Conservation (phyloP, 2,329 filamentous ascomycete species). For the Ceratocystis lukuohia region DNA sequence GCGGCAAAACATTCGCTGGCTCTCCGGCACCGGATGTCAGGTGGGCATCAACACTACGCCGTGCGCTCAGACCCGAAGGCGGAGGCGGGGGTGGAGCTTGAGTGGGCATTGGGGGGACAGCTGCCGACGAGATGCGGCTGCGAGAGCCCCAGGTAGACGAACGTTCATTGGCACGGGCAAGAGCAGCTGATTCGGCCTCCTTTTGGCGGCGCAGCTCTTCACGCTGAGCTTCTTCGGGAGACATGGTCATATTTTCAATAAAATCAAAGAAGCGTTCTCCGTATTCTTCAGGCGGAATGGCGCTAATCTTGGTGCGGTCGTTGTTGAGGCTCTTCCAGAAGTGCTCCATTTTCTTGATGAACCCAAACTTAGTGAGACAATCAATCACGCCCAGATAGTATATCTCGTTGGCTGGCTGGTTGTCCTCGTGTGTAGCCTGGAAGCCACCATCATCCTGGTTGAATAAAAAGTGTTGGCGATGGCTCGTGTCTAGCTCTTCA, state of each 20-base stretch:
- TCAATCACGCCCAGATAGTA: conserved; percentile 99
- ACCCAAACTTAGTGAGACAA: conserved; percentile 93
- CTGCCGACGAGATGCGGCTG: conserved; percentile 23
- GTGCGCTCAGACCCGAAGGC: conserved; percentile 27
- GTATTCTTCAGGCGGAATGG: conserved; percentile 78
- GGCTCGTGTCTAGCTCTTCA: conserved; percentile 66
- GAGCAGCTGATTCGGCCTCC: conserved; percentile 33
- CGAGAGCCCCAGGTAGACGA: conserved; percentile 29
- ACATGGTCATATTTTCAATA: conserved; percentile 81
- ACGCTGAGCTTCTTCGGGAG: conserved; percentile 54
- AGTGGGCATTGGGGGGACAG: conserved; percentile 34
- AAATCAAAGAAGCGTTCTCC: conserved; percentile 91
- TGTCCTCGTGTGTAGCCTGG: conserved; percentile 81
- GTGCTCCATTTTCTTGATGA: conserved; percentile 88
- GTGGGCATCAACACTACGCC: conserved; percentile 29
- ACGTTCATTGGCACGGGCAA: conserved; percentile 25
- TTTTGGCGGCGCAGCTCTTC: conserved; percentile 37
- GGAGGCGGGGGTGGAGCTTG: conserved; percentile 35
- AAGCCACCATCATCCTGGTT: conserved; percentile 92
- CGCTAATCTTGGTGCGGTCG: conserved; percentile 78
- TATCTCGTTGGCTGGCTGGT: conserved; percentile 72
- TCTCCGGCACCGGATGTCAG: not conserved
- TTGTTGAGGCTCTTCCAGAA: conserved; percentile 89
- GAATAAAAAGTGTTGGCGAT: conserved; percentile 63
- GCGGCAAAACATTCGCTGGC: not conserved